Percentiles rank a stretch among this genome's conserved stretches.
Evolutionary conservation across 2,329 filamentous ascomycete genomes (phyloP).

Genomic region (Fusarium lateritium): DNA sequence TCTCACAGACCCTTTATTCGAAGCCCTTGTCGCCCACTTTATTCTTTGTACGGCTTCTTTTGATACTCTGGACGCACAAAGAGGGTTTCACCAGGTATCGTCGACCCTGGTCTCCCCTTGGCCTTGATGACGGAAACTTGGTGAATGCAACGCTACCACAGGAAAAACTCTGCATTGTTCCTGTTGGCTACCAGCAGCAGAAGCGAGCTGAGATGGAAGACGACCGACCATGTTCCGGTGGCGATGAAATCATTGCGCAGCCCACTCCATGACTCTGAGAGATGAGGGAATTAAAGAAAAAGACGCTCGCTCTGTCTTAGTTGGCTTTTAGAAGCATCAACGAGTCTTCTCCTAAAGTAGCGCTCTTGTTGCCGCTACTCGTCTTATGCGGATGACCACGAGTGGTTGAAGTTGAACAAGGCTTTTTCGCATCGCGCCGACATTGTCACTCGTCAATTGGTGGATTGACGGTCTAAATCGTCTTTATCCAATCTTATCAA

Average conservation of each 20-base stretch:
- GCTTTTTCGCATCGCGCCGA: constrained; percentile 13
- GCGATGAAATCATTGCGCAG: constrained; percentile 37
- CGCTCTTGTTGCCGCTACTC: constrained; percentile 28
- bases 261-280: constrained; percentile 23
- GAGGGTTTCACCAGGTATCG: constrained; percentile 37
- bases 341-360: constrained; percentile 16
- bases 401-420: constrained; percentile 17
- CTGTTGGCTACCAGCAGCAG: constrained; percentile 11
- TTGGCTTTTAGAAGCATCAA: neutral
- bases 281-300: constrained; percentile 42
- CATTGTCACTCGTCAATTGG: constrained; percentile 9
- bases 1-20: constrained; percentile 26
- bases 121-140: neutral
- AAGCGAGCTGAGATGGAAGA: constrained; percentile 6
- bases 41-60: constrained; percentile 28
- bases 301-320: constrained; percentile 16
- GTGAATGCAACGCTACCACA: constrained; percentile 23
- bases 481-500: constrained; percentile 28
- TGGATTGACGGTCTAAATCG: constrained; percentile 11
- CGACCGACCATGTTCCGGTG: constrained; percentile 11
- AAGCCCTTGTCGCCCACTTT: constrained; percentile 23
- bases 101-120: constrained; percentile 29
- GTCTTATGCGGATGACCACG: constrained; percentile 9
- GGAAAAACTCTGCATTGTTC: constrained; percentile 38
- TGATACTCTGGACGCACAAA: constrained; percentile 34